These are phyloP conservation scores for Alternaria triticina DNA, from an alignment of 2,329 filamentous ascomycete genomes.

Conservation along the genomic window DNA sequence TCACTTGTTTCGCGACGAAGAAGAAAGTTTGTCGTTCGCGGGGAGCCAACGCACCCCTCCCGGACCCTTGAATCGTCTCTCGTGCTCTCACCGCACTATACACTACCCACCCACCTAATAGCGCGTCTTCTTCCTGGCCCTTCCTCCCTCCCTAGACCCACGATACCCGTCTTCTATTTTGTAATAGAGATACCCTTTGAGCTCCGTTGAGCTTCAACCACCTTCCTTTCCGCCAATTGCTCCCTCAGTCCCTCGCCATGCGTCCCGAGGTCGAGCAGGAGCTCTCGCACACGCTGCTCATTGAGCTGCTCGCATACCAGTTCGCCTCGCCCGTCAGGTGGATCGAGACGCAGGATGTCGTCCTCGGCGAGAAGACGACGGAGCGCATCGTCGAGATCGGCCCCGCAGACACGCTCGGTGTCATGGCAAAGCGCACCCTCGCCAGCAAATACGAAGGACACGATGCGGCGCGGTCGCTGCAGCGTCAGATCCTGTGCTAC, in stretches of 20 bases:
- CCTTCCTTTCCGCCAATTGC: conserved; percentile 8
- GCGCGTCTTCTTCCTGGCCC: conserved; percentile 23
- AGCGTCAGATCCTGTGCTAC: conserved; percentile 98
- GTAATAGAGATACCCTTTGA: conserved; percentile 35
- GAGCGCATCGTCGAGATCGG: conserved; percentile 98
- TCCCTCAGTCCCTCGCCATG: conserved; percentile 64
- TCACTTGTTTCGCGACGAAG: neutral
- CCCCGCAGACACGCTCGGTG: conserved; percentile 93
- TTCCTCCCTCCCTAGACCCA: conserved; percentile 21
- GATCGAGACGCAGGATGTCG: conserved; percentile 99
- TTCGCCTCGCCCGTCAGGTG: conserved; percentile 98
- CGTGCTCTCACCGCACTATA: conserved; percentile 18
- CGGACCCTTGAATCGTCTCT: conserved; percentile 17
- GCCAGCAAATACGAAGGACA: conserved; percentile 98
- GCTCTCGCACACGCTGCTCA: conserved; percentile 95
- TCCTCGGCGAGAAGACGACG: conserved; percentile 92
- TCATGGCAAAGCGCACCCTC: conserved; percentile 95
- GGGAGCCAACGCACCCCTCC: conserved; percentile 17
- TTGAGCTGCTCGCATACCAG: conserved; percentile 98
- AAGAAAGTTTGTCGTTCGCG: conserved; percentile 12
- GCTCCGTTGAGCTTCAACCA: conserved; percentile 31
- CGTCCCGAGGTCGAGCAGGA: conserved; percentile 99
- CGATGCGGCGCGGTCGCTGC: conserved; percentile 93
- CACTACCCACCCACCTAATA: conserved; percentile 14
- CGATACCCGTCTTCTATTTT: conserved; percentile 28